Evolutionary conservation across 306 rosid species (phyloP), one percentile per base, ranked within the genome.

Genomic region (Rosa multiflora): DNA sequence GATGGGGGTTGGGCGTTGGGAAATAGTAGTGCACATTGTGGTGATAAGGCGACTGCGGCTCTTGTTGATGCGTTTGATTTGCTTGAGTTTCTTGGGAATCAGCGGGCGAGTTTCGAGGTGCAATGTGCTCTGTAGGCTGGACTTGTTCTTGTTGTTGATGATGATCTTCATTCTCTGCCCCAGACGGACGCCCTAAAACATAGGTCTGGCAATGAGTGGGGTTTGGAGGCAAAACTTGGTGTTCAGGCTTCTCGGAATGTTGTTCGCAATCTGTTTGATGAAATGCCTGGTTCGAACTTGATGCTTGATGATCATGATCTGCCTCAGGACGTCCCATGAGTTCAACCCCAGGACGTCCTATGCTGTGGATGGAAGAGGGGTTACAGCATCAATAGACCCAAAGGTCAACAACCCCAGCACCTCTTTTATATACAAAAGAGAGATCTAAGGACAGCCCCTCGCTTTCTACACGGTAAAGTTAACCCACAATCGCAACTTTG

Each of bases 251-350:
- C 42, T 11, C 39, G 59, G 75, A 26, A 13, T 70, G 59, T 5
- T 70, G 58, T 7, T 70, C 68, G 10, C 15, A 37, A 43, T n/a
- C 68, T 55, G 59, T 29, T 48, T 23, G 78, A 66, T 66, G 47
- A 15, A 18, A 66, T 66, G 47, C 71, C 21, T 37, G 23, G 48
- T 39, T 66, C 26, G 71, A 39, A 35, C 43, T 35, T 26, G 47
- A 15, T 1, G 4, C 13, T 39, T 66, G 26, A 66, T 66, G 70
- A 37, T 73, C 63, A 56, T 23, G 23, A 7, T 71, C 43, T 49
- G 32, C 78, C 26, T 75, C 17, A 59, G 78, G 78, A 75, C 58
- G 70, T 75, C 78, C 78, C 55, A 43, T 75, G 56, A 75, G 70
- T 12, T 43, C 78, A 44, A 55, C 61, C 67, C 42, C 55, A 59